Base-by-base conservation (phyloP, 441 rosid genomes). In the Gossypium davidsonii region DNA sequence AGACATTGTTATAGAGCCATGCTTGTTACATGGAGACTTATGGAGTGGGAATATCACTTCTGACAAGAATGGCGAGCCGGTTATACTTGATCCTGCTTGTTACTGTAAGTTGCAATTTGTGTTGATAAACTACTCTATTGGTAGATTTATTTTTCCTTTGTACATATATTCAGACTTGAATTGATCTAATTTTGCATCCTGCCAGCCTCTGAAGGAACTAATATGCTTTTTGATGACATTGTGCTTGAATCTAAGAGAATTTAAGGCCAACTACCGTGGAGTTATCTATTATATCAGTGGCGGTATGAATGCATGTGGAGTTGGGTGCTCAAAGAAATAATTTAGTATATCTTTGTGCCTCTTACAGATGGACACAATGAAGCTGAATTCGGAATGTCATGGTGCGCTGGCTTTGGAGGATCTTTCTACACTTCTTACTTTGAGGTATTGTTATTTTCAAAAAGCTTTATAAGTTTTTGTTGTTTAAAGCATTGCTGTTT, bases 1-100 rank as follows among this genome's bases (percentile, higher is more conserved):
- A 74, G 77, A 86, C 53, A 76, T 81, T 20, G 85, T 67, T 11
- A 64, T 88, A 72, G 93, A 90, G 78, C 97, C 97, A 42, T 92
- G 94, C 87, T 83, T 94, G 81, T 83, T 94, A 76, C 98, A 94
- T 80, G 98, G 98, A 78, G 98, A 94, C 81, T 84, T 92, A 28
- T 94, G 97, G 97, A 94, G 98, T 28, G 98, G 97, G 82, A 94
- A 94, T 73, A 85, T 94, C 59, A 81, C 85, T 76, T 88, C 87
- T 12, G 92, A 88, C 84, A 85, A 83, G 83, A 85, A 85, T 64
- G 89, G 92, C 17, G 84, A 89, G 73, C 97, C 98, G 39, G 91
- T 94, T 70, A 88, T 92, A 75, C 97, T 94, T 48, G 97, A 94
- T 79, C 98, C 97, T 48, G 98, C 97, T n/a, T 94, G 98, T 77